phyloP scores from a whole-genome alignment of 805 yeast genomes.

The Candida manassasensis region DNA sequence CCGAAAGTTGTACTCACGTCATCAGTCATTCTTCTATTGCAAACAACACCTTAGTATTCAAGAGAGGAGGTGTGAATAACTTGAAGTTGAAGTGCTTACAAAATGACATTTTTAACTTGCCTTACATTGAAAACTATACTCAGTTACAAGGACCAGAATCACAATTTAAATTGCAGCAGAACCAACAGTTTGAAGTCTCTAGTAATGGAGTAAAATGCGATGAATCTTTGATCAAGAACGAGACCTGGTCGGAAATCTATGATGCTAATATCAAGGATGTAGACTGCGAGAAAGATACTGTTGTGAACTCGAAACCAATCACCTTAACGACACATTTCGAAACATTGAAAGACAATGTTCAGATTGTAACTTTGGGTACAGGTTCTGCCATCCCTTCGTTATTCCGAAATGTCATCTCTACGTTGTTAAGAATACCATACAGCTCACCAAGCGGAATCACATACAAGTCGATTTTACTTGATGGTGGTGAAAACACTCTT shows the following conservation, averaged over 20 bases:
- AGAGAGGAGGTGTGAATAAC: conserved; percentile 47
- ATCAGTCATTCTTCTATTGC: conserved; percentile 68
- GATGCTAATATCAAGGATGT: conserved; percentile 20
- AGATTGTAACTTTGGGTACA: conserved; percentile 79
- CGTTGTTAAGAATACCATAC: conserved; percentile 68
- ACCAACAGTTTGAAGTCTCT: conserved; percentile 25
- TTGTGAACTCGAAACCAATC: conserved; percentile 17
- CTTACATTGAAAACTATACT: conserved; percentile 19
- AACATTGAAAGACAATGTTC: conserved; percentile 49
- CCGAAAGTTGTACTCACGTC: conserved; percentile 49
- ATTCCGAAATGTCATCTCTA: conserved; percentile 80
- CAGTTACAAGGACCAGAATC: conserved; percentile 9
- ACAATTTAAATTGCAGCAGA: conserved; percentile 23
- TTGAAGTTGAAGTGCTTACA: conserved; percentile 56
- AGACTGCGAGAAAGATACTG: conserved; percentile 14
- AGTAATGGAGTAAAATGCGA: conserved; percentile 20
- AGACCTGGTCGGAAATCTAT: conserved; percentile 27
- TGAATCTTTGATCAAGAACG: conserved; percentile 13
- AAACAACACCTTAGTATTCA: conserved; percentile 57
- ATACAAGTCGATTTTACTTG: conserved; percentile 57
- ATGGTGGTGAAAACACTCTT: conserved; percentile 93
- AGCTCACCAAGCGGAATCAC: conserved; percentile 13
- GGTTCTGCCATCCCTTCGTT: conserved; percentile 89
- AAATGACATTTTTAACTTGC: conserved; percentile 40
- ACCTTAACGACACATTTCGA: conserved; percentile 14